A percentile compares a stretch with the other conserved stretches of the same genome.
These are phyloP conservation scores for Fusarium tjaetaba DNA, from an alignment of 2,329 filamentous ascomycete species.

Conservation along the genomic window DNA sequence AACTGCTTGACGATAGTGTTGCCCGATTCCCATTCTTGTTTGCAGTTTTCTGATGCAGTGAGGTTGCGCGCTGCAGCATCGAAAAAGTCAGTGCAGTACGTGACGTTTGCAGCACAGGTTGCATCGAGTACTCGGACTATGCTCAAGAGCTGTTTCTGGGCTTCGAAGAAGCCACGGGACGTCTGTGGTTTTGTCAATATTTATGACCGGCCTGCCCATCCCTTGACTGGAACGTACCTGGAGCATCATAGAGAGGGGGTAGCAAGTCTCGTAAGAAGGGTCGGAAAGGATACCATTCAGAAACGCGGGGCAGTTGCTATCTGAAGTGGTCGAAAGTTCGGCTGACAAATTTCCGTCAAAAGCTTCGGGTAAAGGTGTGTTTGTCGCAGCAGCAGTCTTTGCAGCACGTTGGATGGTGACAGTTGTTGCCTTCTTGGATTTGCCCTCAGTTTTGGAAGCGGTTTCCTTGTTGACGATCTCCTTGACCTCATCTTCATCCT, in stretches of 20 bases:
- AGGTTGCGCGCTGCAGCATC: conserved; percentile 72
- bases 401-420: conserved; percentile 38
- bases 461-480: conserved; percentile 29
- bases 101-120: conserved; percentile 75
- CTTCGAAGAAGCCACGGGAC: conserved; percentile 85
- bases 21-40: conserved; percentile 71
- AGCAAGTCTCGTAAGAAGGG: conserved; percentile 75
- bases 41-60: conserved; percentile 71
- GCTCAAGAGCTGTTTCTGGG: conserved; percentile 73
- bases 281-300: conserved; percentile 74
- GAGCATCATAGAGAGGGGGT: conserved; percentile 85
- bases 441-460: conserved; percentile 25
- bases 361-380: conserved; percentile 64
- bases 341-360: conserved; percentile 73
- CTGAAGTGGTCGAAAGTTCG: conserved; percentile 66
- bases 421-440: conserved; percentile 37
- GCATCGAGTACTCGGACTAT: conserved; percentile 83
- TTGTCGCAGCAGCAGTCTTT: conserved; percentile 33
- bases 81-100: conserved; percentile 74
- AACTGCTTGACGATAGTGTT: conserved; percentile 79
- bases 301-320: conserved; percentile 70
- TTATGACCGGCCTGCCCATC: too few species aligned
- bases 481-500: conserved; percentile 21
- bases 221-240: conserved; percentile 63
- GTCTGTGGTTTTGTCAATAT: conserved; percentile 62